Percentiles rank a stretch among this genome's conserved stretches.
Conservation (phyloP, 495 filamentous ascomycete species). For the Pyronema omphalodes region DNA sequence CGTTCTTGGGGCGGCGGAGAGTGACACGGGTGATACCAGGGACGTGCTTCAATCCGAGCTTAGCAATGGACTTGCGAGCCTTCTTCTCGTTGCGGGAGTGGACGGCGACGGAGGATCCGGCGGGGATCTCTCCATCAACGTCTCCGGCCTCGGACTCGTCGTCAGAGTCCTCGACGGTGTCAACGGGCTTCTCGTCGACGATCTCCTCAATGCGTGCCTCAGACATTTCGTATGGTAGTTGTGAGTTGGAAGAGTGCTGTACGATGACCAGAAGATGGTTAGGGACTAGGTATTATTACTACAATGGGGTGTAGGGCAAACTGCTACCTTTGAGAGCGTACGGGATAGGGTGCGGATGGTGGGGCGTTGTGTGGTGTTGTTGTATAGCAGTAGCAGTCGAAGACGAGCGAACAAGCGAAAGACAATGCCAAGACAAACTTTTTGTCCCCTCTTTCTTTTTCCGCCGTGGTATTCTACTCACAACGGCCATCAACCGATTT, state of each 20-base stretch:
- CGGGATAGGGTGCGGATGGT: neutral
- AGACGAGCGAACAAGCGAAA: too few species aligned
- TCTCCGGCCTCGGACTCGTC: constrained; percentile 50
- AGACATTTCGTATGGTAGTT: constrained; percentile 47
- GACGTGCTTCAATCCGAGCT: constrained; percentile 91
- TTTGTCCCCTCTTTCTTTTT: too few species aligned
- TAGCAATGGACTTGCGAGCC: constrained; percentile 93
- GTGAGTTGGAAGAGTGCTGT: too few species aligned
- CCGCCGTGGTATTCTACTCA: too few species aligned
- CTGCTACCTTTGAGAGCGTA: neutral
- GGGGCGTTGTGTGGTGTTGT: neutral
- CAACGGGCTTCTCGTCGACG: constrained; percentile 74
- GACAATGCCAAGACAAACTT: too few species aligned
- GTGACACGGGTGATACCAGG: constrained; percentile 96
- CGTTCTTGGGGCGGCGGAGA: constrained; percentile 93
- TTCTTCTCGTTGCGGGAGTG: constrained; percentile 99
- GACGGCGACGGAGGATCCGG: constrained; percentile 68
- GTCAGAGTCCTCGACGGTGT: constrained; percentile 61
- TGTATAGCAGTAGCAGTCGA: too few species aligned
- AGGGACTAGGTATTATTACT: too few species aligned
- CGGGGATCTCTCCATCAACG: constrained; percentile 55
- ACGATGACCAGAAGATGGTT: too few species aligned
- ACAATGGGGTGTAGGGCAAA: too few species aligned
- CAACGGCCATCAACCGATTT: too few species aligned
- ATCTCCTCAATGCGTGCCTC: constrained; percentile 96